Evolutionary conservation across 2,329 filamentous ascomycete genomes (phyloP), one percentile per base, ranked within the genome.

Genomic region (Xenosphaeropsis pyriputrescens): DNA sequence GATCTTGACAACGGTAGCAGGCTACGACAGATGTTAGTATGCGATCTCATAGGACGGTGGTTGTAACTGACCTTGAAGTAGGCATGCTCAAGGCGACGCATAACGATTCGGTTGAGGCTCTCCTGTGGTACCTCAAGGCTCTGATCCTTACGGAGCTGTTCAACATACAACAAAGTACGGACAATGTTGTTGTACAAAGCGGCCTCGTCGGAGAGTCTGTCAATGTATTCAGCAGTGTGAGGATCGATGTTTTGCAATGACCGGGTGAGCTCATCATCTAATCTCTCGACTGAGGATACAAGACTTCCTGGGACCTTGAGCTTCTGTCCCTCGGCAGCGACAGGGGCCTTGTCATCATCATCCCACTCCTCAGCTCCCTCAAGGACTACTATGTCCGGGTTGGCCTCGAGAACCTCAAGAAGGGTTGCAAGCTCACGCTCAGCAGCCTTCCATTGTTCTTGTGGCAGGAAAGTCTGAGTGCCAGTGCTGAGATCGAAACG

Each of bases 341-440:
- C 69, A 12, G 91, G 91, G 31, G 78, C 72, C 68, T 95, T 96
- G 52, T 98, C 93, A 49, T 98, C 93, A 53, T 98, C 91, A 50
- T 98, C 91, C 91, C 91, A 96, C 62, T 98, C 91, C 57, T 98
- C 91, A 16, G 85, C 91, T 48, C 75, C 79, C 64, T 98, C 91
- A 17, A 91, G 69, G 35, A 98, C 85, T 37, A 96, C 69, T 56
- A 89, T 82, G 46, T 91, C 77, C 43, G 70, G 69, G 63, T 85
- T 85, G 43, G 71, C 62, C 58, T 93, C 85, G 31, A 98, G 76
- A 14, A 86, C 76, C 43, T 76, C 66, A 31, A 98, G 70, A 19
- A 98, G 72, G 35, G 70, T 70, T 12, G 73, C 72, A 44, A 96
- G 78, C 57, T 98, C 91, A 58, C 80, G 76, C 62, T 94, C 83